Evolutionary conservation across 106 monocot genomes (phyloP), one percentile per base, ranked within the genome.

Genomic region (Dendrobium huoshanense): DNA sequence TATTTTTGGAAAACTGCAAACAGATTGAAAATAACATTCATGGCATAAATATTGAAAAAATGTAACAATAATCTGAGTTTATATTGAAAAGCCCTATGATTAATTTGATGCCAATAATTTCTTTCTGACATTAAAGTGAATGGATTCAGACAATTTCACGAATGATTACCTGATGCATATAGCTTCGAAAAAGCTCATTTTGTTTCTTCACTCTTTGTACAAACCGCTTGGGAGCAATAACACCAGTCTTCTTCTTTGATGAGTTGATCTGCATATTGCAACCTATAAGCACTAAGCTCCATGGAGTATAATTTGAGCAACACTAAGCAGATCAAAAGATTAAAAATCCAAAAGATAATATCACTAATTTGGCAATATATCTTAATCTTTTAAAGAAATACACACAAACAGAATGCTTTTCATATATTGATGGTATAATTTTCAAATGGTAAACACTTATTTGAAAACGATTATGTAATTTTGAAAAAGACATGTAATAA

Each of bases 151-250:
- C 16, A 22, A 31, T 22, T 31, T 70, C 4, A 70, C 15, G 37
- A 31, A 61, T n/a, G 67, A 77, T 40, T 78, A 83, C 83, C 83
- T 83, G 83, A 77, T 83, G 83, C 73, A 83, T 83, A 78, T 73
- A 83, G 44, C 83, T 74, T 42, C 78, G 78, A 40, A 83, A 83
- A 54, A 67, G 31, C 41, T 83, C 83, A 79, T 83, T 83, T 73
- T 83, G 77, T 51, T 83, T 83, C 78, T 83, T 83, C 9, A 83
- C 72, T 78, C 83, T 78, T 15, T 78, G 83, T 27, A 83, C 83
- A 83, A 83, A 83, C 22, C 83, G 59, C 51, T 78, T 83, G 10
- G 83, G 83, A 79, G 83, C 78, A 83, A 83, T 83, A 74, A 83
- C 58, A 55, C 83, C 83, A 79, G 83, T 83, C 78, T 79, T 83